Evolutionary conservation across 345 rosid genomes (phyloP).

Genomic region (Citropsis articulata): DNA sequence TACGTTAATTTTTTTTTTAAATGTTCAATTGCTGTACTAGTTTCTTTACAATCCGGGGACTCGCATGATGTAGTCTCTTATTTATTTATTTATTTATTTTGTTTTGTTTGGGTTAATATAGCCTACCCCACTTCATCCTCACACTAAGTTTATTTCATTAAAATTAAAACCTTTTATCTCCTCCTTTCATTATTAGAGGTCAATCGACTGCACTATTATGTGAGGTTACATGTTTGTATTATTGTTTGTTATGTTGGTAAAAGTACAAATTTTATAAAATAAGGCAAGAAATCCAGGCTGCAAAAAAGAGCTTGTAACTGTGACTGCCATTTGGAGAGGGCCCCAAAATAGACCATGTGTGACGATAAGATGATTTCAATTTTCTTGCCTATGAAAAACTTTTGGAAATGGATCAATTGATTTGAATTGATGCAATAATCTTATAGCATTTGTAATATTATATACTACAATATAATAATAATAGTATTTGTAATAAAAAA

Average conservation of each 20-base stretch:
- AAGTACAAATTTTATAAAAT: background rate
- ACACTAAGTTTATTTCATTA: too few relatives aligned
- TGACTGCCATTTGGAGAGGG: background rate
- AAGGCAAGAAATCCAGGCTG: background rate
- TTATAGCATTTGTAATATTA: too few relatives aligned
- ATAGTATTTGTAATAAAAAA: too few relatives aligned
- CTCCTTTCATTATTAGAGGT: too few relatives aligned
- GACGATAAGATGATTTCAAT: background rate
- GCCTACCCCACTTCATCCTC: too few relatives aligned
- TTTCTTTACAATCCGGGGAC: background rate
- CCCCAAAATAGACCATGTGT: background rate
- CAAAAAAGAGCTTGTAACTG: background rate
- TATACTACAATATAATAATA: too few relatives aligned
- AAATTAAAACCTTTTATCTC: too few relatives aligned
- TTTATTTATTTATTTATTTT: too few relatives aligned
- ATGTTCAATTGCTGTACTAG: background rate
- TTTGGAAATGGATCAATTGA: background rate
- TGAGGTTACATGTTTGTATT: background rate
- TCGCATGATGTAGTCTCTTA: too few relatives aligned
- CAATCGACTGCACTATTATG: background rate
- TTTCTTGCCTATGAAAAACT: background rate
- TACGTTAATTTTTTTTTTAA: background rate
- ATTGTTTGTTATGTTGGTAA: background rate
- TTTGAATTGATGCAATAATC: too few relatives aligned
- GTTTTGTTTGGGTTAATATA: too few relatives aligned